Conservation (phyloP, 2,329 filamentous ascomycete species). For the Emmonsia crescens region DNA sequence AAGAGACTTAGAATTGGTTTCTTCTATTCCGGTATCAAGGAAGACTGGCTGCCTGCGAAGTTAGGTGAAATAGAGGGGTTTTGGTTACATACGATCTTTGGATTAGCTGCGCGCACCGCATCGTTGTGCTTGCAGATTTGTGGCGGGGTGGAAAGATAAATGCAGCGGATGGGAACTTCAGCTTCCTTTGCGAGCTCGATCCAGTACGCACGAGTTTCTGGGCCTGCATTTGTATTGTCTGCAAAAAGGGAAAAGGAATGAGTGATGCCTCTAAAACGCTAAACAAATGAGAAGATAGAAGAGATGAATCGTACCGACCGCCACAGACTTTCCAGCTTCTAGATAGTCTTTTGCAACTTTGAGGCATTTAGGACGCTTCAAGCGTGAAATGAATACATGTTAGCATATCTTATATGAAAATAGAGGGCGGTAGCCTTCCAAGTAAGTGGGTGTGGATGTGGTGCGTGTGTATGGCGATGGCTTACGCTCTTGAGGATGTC, state of each 20-base stretch:
- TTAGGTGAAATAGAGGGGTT: not conserved
- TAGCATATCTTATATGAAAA: not conserved
- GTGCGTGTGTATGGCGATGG: not conserved
- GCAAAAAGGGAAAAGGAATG: conserved; percentile 1
- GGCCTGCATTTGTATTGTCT: conserved; percentile 95
- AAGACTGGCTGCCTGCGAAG: not conserved
- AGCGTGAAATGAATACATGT: conserved; percentile 7
- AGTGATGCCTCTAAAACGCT: conserved; percentile 8
- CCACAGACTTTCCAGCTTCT: conserved; percentile 56
- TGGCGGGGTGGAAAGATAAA: conserved; percentile 67
- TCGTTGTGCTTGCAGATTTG: conserved; percentile 78
- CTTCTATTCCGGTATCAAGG: not conserved
- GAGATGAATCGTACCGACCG: conserved; percentile 51
- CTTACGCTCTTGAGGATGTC: conserved; percentile 66
- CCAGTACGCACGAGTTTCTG: conserved; percentile 69
- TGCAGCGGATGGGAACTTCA: conserved; percentile 66
- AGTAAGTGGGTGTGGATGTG: not conserved
- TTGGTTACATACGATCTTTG: conserved; percentile 25
- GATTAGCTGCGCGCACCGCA: conserved; percentile 59
- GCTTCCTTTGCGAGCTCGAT: conserved; percentile 59
- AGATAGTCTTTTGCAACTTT: conserved; percentile 60
- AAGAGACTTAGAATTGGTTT: not conserved
- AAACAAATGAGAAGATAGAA: not conserved
- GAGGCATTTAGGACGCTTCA: conserved; percentile 53
- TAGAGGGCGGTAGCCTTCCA: not conserved